phyloP scores from a whole-genome alignment of 2,329 filamentous ascomycete genomes.

The Penicillium decumbens region DNA sequence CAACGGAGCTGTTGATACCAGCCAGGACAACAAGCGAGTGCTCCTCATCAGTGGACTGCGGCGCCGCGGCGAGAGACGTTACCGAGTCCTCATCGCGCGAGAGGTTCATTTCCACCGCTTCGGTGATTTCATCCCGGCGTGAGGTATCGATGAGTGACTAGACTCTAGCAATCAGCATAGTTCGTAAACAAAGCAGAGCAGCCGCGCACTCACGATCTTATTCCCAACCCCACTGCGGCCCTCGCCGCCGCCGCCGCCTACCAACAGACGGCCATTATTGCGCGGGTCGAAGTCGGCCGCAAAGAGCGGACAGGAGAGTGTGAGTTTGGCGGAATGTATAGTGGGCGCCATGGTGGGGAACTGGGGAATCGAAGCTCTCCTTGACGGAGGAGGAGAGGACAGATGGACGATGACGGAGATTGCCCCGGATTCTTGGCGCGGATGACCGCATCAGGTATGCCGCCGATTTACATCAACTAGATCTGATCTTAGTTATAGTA shows the following conservation, averaged over 20 bases:
- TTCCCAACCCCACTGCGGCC: conserved; percentile 77
- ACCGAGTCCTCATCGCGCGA: conserved; percentile 84
- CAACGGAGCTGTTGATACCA: conserved; percentile 76
- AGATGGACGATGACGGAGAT: conserved; percentile 19
- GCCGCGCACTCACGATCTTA: conserved; percentile 62
- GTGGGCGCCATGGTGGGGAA: conserved; percentile 36
- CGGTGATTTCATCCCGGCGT: conserved; percentile 57
- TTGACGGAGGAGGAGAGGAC: conserved; percentile 17
- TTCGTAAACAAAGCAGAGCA: not conserved
- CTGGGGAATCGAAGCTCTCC: not conserved
- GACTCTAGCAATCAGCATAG: not conserved
- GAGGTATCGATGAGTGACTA: conserved; percentile 70
- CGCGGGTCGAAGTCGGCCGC: conserved; percentile 82
- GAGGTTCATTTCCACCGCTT: conserved; percentile 69
- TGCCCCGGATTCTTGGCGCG: conserved; percentile 31
- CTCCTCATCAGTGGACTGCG: conserved; percentile 47
- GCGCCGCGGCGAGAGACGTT: conserved; percentile 69
- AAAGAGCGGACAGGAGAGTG: conserved; percentile 78
- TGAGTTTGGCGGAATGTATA: conserved; percentile 53
- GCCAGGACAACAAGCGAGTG: conserved; percentile 57
- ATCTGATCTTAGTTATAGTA: not conserved
- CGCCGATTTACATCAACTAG: not conserved
- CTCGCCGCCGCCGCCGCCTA: conserved; percentile 83
- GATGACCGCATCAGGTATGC: conserved; percentile 14
- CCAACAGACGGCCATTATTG: conserved; percentile 69